Evolutionary conservation across 169 alveolate genomes (phyloP).

Genomic region (Plasmodium falciparum): DNA sequence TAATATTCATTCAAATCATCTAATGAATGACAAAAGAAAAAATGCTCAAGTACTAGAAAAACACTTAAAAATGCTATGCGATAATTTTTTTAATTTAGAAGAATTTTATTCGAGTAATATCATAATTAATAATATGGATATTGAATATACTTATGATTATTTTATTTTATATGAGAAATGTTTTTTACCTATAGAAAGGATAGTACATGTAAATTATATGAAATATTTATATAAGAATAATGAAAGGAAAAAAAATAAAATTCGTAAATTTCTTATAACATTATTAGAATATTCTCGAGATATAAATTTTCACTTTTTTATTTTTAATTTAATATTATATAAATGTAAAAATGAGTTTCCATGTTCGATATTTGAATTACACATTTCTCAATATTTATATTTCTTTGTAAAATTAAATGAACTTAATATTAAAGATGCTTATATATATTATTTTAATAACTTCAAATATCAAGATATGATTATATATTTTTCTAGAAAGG

Average conservation of each 20-base stretch:
- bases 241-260: conserved; percentile 64
- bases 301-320: conserved; percentile 57
- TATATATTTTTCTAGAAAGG: conserved; percentile 37
- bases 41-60: background rate
- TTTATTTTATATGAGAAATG: conserved; percentile 17
- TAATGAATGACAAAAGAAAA: too few relatives aligned
- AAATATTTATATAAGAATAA: conserved; percentile 51
- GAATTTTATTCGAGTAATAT: background rate
- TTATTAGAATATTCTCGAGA: conserved; percentile 39
- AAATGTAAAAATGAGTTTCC: conserved; percentile 74
- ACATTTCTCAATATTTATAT: conserved; percentile 52
- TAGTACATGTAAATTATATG: conserved; percentile 50
- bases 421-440: conserved; percentile 44
- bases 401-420: conserved; percentile 53
- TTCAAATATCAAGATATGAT: conserved; percentile 55
- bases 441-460: conserved; percentile 45
- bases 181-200: conserved; percentile 52
- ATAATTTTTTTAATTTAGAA: background rate
- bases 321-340: conserved; percentile 63
- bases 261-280: conserved; percentile 39
- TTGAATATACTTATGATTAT: conserved; percentile 26
- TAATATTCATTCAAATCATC: too few relatives aligned
- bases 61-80: background rate
- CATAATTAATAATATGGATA: conserved; percentile 8
- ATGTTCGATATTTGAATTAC: conserved; percentile 47